A percentile compares a stretch with the other conserved stretches of the same genome.
These are phyloP conservation scores for Microdochium bolleyi DNA, from an alignment of 2,329 filamentous ascomycete genomes.

Conservation along the genomic window DNA sequence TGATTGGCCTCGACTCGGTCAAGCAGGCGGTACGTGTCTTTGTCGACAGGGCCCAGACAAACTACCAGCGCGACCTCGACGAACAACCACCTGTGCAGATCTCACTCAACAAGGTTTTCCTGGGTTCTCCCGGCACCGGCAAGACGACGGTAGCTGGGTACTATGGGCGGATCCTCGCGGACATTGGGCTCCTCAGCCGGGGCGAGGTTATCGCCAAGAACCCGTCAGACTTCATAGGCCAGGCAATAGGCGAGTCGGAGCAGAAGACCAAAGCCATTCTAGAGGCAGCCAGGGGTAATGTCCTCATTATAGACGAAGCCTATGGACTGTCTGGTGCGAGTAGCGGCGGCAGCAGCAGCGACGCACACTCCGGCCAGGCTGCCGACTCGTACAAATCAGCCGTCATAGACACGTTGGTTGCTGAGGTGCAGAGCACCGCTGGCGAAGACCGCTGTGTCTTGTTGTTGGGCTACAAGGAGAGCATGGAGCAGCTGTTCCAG, in stretches of 20 bases:
- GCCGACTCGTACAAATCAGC: constrained; percentile 45
- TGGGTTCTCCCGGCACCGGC: constrained; percentile 19
- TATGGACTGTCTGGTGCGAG: constrained; percentile 52
- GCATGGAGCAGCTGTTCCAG: constrained; percentile 67
- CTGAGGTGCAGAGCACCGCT: constrained; percentile 60
- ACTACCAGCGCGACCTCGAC: constrained; percentile 16
- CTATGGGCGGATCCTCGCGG: constrained; percentile 17
- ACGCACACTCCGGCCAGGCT: constrained; percentile 4
- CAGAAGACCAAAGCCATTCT: constrained; percentile 65
- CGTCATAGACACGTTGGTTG: constrained; percentile 67
- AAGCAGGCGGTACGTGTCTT: constrained; percentile 28
- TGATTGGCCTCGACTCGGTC: constrained; percentile 14
- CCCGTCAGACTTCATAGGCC: constrained; percentile 65
- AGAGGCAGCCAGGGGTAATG: constrained; percentile 58
- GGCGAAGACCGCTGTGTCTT: constrained; percentile 68
- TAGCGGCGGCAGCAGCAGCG: constrained; percentile 12
- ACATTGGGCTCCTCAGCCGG: constrained; percentile 26
- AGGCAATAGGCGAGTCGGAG: constrained; percentile 58
- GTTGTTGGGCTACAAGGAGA: constrained; percentile 60
- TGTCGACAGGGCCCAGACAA: constrained; percentile 21
- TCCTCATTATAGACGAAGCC: constrained; percentile 74
- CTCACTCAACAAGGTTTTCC: constrained; percentile 17
- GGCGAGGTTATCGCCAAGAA: constrained; percentile 49
- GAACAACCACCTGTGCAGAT: constrained; percentile 14
- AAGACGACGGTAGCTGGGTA: constrained; percentile 21